Conservation (phyloP, 1,284 basidiomycete species). For the Gymnopus androsaceus region DNA sequence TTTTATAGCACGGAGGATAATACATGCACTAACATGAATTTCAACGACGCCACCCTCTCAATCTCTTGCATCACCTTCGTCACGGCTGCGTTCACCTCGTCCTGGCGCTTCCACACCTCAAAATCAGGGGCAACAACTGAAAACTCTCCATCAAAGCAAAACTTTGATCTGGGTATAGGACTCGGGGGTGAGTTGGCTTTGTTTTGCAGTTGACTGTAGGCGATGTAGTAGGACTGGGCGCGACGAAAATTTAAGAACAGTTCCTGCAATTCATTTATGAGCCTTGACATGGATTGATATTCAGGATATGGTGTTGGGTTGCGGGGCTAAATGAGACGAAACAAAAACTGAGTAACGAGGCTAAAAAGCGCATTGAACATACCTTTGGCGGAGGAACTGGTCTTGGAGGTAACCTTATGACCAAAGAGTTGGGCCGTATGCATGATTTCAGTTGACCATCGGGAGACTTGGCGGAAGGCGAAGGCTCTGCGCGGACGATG, state of each 20-base stretch:
- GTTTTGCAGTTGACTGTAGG: conserved; percentile 23
- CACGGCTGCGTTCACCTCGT: conserved; percentile 32
- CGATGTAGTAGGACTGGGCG: conserved; percentile 42
- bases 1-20: conserved; percentile 3
- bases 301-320: conserved; percentile 34
- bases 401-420: background rate
- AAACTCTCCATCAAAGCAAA: conserved; percentile 58
- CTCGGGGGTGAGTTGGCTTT: conserved; percentile 9
- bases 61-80: conserved; percentile 38
- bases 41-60: conserved; percentile 34
- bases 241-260: conserved; percentile 42
- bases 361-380: no score
- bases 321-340: conserved; percentile 18
- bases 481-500: background rate
- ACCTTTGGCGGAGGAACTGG: conserved; percentile 20
- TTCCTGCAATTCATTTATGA: conserved; percentile 38
- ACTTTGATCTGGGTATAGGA: conserved; percentile 27
- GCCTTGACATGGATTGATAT: conserved; percentile 38
- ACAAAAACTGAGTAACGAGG: no score
- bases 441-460: background rate
- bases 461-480: background rate
- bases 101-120: conserved; percentile 33
- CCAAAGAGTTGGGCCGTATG: background rate
- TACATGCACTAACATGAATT: conserved; percentile 41
- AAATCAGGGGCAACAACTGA: conserved; percentile 48